These are phyloP conservation scores for Nannochloropsis oceanica DNA, from an alignment of 108 stramenopile genomes.

Conservation along the genomic window DNA sequence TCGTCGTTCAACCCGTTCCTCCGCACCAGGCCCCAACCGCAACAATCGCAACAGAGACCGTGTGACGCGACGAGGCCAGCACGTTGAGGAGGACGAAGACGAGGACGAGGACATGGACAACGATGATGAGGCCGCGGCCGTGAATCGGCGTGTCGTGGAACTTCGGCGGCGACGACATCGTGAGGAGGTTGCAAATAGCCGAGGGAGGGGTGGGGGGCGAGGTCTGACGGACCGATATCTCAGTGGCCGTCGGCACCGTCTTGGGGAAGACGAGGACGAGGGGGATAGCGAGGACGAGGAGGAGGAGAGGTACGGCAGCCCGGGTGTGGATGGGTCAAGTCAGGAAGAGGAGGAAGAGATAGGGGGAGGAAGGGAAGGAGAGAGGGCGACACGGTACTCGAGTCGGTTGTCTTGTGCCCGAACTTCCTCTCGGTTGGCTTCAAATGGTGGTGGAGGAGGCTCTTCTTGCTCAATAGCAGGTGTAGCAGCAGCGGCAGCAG, in stretches of 20 bases:
- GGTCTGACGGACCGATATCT: not conserved
- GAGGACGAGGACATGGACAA: not conserved
- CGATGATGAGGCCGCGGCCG: not conserved
- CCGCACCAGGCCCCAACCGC: no score
- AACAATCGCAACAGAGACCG: no score
- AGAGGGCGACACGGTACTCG: not conserved
- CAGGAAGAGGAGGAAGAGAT: not conserved
- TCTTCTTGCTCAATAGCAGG: not conserved
- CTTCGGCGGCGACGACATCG: not conserved
- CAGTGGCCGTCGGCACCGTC: not conserved
- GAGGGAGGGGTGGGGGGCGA: not conserved
- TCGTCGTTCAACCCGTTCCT: no score
- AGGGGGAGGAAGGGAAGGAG: not conserved
- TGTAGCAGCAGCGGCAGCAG: conserved; percentile 2
- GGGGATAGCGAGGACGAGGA: not conserved
- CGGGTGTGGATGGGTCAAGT: not conserved
- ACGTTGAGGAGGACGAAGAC: not conserved
- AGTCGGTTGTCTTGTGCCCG: not conserved
- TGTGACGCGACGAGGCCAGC: no score
- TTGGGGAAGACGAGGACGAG: not conserved
- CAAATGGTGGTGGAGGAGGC: conserved; percentile 1
- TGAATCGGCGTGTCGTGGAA: not conserved
- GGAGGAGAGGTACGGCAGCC: not conserved
- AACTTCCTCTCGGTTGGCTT: not conserved
- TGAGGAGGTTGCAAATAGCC: no score